Conservation (phyloP, 2,329 filamentous ascomycete genomes). For the Diatrype stigma region DNA sequence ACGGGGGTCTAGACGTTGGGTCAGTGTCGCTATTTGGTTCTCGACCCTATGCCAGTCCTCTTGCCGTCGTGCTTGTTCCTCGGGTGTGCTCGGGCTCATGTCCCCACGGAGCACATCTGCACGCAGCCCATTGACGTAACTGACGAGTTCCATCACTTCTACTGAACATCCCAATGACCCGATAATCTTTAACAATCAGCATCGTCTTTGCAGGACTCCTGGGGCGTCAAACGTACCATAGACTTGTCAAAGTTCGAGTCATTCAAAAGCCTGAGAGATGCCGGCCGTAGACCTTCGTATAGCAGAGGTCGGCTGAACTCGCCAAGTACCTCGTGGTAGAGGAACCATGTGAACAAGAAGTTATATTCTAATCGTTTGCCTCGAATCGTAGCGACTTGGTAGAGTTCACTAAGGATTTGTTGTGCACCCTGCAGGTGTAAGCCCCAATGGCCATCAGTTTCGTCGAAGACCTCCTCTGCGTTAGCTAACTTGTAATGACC, state of each 20-base stretch:
- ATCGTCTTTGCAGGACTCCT: background rate
- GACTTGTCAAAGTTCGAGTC: conserved; percentile 28
- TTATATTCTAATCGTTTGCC: conserved; percentile 25
- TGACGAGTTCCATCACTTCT: conserved; percentile 41
- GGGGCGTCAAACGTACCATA: conserved; percentile 18
- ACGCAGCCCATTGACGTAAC: conserved; percentile 34
- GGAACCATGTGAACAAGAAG: conserved; percentile 43
- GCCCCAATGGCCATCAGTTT: conserved; percentile 42
- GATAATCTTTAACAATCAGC: conserved; percentile 33
- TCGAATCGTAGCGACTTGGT: conserved; percentile 21
- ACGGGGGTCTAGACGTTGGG: conserved; percentile 24
- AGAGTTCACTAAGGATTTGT: conserved; percentile 32
- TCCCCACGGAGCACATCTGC: conserved; percentile 27
- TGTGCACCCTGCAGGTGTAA: conserved; percentile 41
- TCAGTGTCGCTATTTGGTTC: conserved; percentile 20
- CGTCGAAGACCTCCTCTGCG: conserved; percentile 40
- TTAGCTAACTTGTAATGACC: conserved; percentile 9
- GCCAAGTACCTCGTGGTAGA: conserved; percentile 44
- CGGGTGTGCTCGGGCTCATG: conserved; percentile 17
- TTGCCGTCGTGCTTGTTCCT: conserved; percentile 22
- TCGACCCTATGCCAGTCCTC: conserved; percentile 24
- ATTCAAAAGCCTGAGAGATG: conserved; percentile 24
- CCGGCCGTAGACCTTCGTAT: conserved; percentile 20
- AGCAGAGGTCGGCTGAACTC: conserved; percentile 36
- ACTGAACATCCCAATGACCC: conserved; percentile 44